phyloP scores from a whole-genome alignment of 2,329 filamentous ascomycete species.

The Venturia asperata region DNA sequence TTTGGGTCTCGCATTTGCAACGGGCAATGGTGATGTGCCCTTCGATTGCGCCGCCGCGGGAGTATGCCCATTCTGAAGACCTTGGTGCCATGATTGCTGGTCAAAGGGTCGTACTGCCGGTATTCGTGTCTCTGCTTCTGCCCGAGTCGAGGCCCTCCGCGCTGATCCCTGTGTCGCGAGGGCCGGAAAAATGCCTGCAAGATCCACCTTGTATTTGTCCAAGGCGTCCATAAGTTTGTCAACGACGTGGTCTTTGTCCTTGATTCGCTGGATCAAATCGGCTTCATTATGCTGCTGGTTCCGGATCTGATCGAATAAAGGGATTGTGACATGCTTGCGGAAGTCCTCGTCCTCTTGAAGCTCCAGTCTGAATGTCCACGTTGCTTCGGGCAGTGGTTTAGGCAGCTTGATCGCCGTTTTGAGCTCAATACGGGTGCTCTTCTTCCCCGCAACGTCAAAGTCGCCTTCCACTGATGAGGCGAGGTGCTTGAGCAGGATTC shows the following conservation, averaged over 20 bases:
- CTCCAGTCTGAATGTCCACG: constrained; percentile 17
- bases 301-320: constrained; percentile 12
- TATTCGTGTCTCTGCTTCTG: constrained; percentile 15
- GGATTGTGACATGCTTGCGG: constrained; percentile 12
- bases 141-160: not conserved
- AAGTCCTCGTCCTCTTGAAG: constrained; percentile 8
- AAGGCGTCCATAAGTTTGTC: constrained; percentile 13
- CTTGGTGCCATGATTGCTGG: constrained; percentile 7
- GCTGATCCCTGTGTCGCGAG: not conserved
- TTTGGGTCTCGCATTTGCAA: not conserved
- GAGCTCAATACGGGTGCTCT: constrained; percentile 1
- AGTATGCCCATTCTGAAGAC: not conserved
- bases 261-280: constrained; percentile 15
- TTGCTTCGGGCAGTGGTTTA: constrained; percentile 8
- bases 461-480: not conserved
- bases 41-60: not conserved
- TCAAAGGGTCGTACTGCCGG: constrained; percentile 16
- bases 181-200: constrained; percentile 13
- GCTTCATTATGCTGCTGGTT: constrained; percentile 7
- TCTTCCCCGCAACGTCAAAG: not conserved
- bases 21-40: not conserved
- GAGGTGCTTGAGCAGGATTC: constrained; percentile 14
- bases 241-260: constrained; percentile 18
- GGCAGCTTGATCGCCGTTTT: constrained; percentile 11
- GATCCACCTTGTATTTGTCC: constrained; percentile 15